phyloP scores from a whole-genome alignment of 441 rosid genomes.

The Populus hybrid region DNA sequence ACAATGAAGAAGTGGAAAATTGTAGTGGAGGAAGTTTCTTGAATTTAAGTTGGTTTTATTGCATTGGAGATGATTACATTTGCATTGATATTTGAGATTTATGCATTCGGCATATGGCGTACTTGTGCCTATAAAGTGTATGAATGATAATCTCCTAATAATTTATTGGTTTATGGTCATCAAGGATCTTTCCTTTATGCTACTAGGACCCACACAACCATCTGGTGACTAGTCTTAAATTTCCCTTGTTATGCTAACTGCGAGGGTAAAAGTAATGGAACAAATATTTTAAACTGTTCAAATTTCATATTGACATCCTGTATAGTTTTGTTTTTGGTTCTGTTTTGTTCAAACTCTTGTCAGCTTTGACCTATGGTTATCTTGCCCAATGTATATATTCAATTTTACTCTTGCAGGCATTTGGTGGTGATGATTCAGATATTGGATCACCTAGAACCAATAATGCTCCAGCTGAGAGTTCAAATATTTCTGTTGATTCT shows the following conservation, averaged over 20 bases:
- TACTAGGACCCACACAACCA: background rate
- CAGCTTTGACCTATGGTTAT: background rate
- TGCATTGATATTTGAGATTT: background rate
- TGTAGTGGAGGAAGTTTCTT: background rate
- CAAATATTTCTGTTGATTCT: conserved; percentile 44
- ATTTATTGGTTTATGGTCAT: background rate
- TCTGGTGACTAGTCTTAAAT: background rate
- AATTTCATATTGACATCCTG: background rate
- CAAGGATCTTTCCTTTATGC: background rate
- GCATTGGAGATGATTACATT: background rate
- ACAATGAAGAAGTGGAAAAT: background rate
- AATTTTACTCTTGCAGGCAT: conserved; percentile 50
- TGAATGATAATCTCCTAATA: background rate
- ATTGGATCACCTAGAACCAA: conserved; percentile 57
- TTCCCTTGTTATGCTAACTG: background rate
- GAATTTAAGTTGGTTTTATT: background rate
- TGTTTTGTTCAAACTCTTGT: conserved; percentile 2
- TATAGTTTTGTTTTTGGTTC: background rate
- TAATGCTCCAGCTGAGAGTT: conserved; percentile 43
- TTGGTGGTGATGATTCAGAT: conserved; percentile 87
- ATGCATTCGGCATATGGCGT: background rate
- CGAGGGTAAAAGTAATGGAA: background rate
- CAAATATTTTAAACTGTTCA: background rate
- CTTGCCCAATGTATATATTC: conserved; percentile 7
- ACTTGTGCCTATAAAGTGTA: background rate